These are phyloP conservation scores for Acmispon strigosus DNA, from an alignment of 306 rosid species.

Conservation along the genomic window DNA sequence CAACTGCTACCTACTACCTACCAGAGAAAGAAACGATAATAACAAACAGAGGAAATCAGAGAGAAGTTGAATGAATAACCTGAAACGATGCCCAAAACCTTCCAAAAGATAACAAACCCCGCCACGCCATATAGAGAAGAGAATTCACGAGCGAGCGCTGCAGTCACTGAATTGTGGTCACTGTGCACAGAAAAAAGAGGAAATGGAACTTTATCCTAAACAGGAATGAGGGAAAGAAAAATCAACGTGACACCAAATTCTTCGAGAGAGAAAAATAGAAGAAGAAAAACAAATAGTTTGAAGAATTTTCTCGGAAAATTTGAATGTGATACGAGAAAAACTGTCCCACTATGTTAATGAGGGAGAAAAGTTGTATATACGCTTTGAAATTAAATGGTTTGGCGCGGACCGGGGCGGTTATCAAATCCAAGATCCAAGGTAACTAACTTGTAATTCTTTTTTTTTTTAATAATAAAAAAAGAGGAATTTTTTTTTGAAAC, in stretches of 20 bases:
- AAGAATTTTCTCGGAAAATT: not conserved
- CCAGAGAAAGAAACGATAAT: not conserved
- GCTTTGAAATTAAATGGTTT: constrained; percentile 22
- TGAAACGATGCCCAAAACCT: not conserved
- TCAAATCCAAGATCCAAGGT: not conserved
- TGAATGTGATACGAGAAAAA: not conserved
- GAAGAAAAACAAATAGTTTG: not conserved
- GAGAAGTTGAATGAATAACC: constrained; percentile 25
- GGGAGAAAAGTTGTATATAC: not conserved
- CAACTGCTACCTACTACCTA: not conserved
- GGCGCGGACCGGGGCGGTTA: constrained; percentile 15
- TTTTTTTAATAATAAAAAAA: too few relatives aligned
- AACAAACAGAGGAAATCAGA: not conserved
- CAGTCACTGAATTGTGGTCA: not conserved
- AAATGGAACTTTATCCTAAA: not conserved
- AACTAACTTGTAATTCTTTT: constrained; percentile 8
- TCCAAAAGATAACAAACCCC: constrained; percentile 14
- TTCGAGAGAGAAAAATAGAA: not conserved
- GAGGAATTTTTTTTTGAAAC: too few relatives aligned
- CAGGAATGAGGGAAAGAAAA: too few relatives aligned
- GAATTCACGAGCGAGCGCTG: not conserved
- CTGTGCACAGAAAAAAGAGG: not conserved
- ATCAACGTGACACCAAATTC: too few relatives aligned
- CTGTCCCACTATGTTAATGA: not conserved
- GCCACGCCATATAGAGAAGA: constrained; percentile 27